Conservation (phyloP, 768 basidiomycete genomes). For the Chlorophyllum brunneum region DNA sequence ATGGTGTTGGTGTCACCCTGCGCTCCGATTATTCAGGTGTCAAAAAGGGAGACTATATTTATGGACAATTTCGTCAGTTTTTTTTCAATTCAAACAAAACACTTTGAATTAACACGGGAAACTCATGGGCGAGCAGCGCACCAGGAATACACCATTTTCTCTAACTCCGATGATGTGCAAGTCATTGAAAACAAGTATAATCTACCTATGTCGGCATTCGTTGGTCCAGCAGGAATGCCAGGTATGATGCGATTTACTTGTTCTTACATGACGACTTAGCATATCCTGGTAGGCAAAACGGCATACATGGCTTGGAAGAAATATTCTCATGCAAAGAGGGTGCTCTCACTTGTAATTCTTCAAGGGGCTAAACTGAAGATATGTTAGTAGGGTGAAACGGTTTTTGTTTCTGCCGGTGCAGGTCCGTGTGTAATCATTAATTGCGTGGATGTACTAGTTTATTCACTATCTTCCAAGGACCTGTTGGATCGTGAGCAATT, state of each 20-base stretch:
- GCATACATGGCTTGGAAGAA: conserved; percentile 39
- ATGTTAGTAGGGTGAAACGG: conserved; percentile 32
- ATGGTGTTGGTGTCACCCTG: conserved; percentile 31
- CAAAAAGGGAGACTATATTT: conserved; percentile 29
- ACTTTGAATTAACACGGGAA: too few relatives aligned
- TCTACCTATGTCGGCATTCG: conserved; percentile 44
- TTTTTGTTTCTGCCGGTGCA: conserved; percentile 38
- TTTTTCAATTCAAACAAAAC: too few relatives aligned
- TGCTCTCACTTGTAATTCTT: conserved; percentile 17
- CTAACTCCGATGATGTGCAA: conserved; percentile 23
- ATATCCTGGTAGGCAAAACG: too few relatives aligned
- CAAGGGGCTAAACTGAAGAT: not conserved
- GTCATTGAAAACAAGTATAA: conserved; percentile 37
- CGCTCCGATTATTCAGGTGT: conserved; percentile 27
- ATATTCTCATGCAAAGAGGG: conserved; percentile 33
- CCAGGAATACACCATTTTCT: conserved; percentile 19
- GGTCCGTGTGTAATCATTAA: conserved; percentile 17
- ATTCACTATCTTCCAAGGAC: conserved; percentile 19
- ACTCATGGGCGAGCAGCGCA: too few relatives aligned
- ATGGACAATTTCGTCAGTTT: conserved; percentile 19
- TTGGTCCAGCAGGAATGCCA: conserved; percentile 55
- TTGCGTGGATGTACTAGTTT: not conserved
- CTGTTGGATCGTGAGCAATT: conserved; percentile 56
- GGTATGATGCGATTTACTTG: conserved; percentile 23
- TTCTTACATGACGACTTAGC: not conserved